A percentile compares a stretch with the other conserved stretches of the same genome.
Evolutionary conservation across 306 rosid genomes (phyloP).

Genomic region (Cotoneaster glaucophyllus): DNA sequence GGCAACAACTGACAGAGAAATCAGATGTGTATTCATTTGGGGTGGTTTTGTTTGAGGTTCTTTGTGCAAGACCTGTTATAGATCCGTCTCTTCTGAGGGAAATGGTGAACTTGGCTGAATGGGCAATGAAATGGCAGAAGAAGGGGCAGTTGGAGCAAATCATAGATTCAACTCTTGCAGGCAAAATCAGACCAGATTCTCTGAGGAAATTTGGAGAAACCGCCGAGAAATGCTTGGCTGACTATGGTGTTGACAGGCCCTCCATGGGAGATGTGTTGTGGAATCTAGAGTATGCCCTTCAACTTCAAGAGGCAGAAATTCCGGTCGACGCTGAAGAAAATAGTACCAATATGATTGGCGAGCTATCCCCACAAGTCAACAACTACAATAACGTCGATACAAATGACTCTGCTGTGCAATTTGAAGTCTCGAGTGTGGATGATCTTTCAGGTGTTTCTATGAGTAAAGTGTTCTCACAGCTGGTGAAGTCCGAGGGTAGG

Average conservation of each 20-base stretch:
- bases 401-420: conserved; percentile 33
- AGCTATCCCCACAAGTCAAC: conserved; percentile 73
- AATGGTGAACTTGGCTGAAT: conserved; percentile 85
- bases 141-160: conserved; percentile 75
- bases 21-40: conserved; percentile 90
- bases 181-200: conserved; percentile 67
- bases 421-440: conserved; percentile 39
- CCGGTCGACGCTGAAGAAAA: conserved; percentile 75
- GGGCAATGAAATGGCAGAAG: conserved; percentile 92
- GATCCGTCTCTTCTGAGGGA: conserved; percentile 84
- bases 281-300: conserved; percentile 83
- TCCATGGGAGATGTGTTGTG: conserved; percentile 90
- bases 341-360: conserved; percentile 79
- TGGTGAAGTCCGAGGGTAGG: conserved; percentile 82
- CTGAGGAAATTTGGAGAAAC: conserved; percentile 83
- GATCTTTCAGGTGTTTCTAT: conserved; percentile 87
- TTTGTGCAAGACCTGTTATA: conserved; percentile 83
- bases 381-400: conserved; percentile 35
- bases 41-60: conserved; percentile 77
- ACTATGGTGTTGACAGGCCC: conserved; percentile 75
- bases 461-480: conserved; percentile 87
- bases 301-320: conserved; percentile 66
- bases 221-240: conserved; percentile 85
- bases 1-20: conserved; percentile 82
- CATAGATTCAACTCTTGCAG: conserved; percentile 55